Base-by-base conservation (phyloP, 2,329 filamentous ascomycete genomes). In the Neonectria coccinea region DNA sequence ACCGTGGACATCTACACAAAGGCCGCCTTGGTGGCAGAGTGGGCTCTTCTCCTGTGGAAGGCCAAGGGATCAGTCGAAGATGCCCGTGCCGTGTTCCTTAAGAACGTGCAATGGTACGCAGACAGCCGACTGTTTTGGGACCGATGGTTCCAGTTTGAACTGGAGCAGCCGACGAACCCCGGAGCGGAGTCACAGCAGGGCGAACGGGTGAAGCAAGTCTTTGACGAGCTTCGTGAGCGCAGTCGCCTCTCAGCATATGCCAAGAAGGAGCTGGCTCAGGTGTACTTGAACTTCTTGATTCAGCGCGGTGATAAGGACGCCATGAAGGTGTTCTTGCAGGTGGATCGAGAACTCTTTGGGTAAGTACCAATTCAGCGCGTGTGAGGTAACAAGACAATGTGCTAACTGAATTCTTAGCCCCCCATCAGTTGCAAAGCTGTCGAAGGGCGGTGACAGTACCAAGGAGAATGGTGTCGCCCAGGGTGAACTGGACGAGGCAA, bases 61-160 rank as follows among this genome's bases (percentile, higher is more conserved):
- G 88, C 91, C 76, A 94, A 95, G 82, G 92, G 92, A 16, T 91
- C 90, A 0, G 84, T 89, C 1, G 90, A 93, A 10, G 93, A 95
- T 73, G 94, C 94, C 42, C 91, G 96, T 29, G 88, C 91, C 57
- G 88, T 97, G 1, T 98, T 95, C 81, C 82, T 89, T 66, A 91
- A 91, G 79, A 95, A 97, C 72, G 86, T 92, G 60, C 89, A 94
- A 75, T 93, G 89, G 84, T 97, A 97, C 76, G 85, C 90, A 2
- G 92, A 96, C 75, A 97, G 94, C 78, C 88, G 89, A 36, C 84
- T 92, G 47, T 98, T 98, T 83, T 99, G 96, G 95, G 85, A 89
- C 71, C 92, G 88, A 74, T 98, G 94, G 84, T 86, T 98, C 59
- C 84, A 91, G 63, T 97, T 99, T 75, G 96, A 99, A 81, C 84